Evolutionary conservation across 108 stramenopile genomes (phyloP), one percentile per base, ranked within the genome.

Genomic region (Craspedostauros australis): DNA sequence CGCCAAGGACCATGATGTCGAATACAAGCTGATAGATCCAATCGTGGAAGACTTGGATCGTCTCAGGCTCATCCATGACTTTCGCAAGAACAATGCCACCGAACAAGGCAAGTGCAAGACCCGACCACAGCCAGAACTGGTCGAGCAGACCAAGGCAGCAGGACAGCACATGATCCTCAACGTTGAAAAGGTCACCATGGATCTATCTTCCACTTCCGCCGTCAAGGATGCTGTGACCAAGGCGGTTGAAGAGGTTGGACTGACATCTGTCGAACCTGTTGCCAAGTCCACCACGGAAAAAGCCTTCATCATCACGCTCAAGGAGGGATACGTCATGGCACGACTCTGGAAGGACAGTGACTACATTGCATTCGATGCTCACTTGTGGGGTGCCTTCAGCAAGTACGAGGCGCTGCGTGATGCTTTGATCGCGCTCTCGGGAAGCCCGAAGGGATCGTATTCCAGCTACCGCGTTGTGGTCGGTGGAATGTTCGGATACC

Each of bases 401-500:
- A 58, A 60, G 54, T 39, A 50, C 20, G 36, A 56, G n/a, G 57
- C 8, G 1, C 50, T 49, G n/a, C 43, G 46, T 15, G 19, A 38
- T 19, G 41, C 38, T 19, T 47, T 72, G 49, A 60, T 63, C 19
- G 66, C 40, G 39, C 69, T 34, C 12, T 26, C 26, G 19, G 70
- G 37, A 43, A 70, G 31, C 33, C 23, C n/a, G 25, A 49, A 14
- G 32, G 52, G n/a, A n/a, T n/a, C n/a, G n/a, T n/a, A 19, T 28
- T 78, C 81, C 6, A 51, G 70, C 8, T 91, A 62, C 60, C 73
- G 78, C 39, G 64, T 84, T 46, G 79, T 91, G 46, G 73, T 66
- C n/a, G 88, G 85, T 39, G 88, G 84, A 40, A 86, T 91, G 77
- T 71, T 70, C 56, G 85, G 85, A 30, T 54, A 68, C 14, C 66